These are phyloP conservation scores for Jackrogersella multiformis DNA, from an alignment of 495 filamentous ascomycete species.

Conservation along the genomic window DNA sequence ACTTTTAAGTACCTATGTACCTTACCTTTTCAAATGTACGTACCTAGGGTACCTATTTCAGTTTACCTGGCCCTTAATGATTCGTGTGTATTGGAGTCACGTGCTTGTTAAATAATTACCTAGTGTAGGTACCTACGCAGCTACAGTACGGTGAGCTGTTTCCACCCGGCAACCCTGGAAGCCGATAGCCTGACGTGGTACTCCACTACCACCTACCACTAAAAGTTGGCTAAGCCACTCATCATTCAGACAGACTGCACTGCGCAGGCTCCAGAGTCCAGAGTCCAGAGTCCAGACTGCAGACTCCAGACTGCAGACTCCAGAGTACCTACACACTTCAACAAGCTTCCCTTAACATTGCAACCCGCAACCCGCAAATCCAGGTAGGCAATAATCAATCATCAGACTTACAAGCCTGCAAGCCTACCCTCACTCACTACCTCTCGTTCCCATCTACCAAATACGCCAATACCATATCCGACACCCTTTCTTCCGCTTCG, in stretches of 20 bases:
- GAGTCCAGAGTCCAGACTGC: no score
- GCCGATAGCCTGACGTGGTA: slow-evolving; percentile 41
- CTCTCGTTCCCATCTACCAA: slow-evolving; percentile 3
- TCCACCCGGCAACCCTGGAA: slow-evolving; percentile 10
- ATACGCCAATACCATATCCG: slow-evolving; percentile 3
- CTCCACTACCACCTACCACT: slow-evolving; percentile 14
- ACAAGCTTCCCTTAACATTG: slow-evolving; percentile 40
- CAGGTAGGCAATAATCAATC: slow-evolving; percentile 36
- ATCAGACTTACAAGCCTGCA: slow-evolving; percentile 32
- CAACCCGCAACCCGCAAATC: slow-evolving; percentile 16
- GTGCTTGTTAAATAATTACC: not conserved
- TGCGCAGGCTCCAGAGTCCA: not conserved
- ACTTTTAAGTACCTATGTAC: no score
- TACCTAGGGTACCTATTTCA: no score
- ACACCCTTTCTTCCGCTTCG: slow-evolving; percentile 1
- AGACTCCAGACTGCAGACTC: no score
- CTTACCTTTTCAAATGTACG: not conserved
- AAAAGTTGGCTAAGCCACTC: slow-evolving; percentile 32
- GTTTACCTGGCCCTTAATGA: no score
- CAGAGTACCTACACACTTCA: no score
- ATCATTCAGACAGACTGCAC: slow-evolving; percentile 18
- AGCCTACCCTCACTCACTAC: slow-evolving; percentile 6
- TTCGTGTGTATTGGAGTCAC: no score
- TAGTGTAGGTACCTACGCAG: not conserved
- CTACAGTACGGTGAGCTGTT: slow-evolving; percentile 3